Evolutionary conservation across 129 eudicot genomes (phyloP).

Genomic region (Flaveria robusta): DNA sequence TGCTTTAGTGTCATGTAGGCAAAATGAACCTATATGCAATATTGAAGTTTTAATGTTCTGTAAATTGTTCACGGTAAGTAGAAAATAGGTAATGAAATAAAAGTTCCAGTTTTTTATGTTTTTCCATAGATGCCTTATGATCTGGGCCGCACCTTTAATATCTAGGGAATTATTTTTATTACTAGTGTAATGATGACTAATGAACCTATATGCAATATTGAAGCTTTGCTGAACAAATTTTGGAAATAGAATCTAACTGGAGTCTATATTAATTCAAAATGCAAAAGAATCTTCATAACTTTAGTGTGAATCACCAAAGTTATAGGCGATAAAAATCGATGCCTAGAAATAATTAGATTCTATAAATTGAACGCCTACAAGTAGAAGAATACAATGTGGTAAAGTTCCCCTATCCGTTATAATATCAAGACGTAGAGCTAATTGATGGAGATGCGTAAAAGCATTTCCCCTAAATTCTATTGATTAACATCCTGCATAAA

Average conservation of each 20-base stretch:
- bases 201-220: no score
- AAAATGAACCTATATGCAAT: conserved; percentile 14
- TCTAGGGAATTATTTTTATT: not conserved
- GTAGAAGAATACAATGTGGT: conserved; percentile 11
- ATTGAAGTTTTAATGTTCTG: not conserved
- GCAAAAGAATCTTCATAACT: not conserved
- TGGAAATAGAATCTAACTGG: not conserved
- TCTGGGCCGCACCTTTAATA: not conserved
- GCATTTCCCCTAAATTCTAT: conserved; percentile 9
- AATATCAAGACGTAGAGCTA: conserved; percentile 1
- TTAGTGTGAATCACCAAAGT: not conserved
- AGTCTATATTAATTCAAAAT: conserved; percentile 4
- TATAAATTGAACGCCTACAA: conserved; percentile 13
- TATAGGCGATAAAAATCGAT: conserved; percentile 11
- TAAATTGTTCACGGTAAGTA: not conserved
- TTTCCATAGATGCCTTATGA: not conserved
- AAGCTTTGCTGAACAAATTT: conserved; percentile 2
- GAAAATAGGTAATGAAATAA: not conserved
- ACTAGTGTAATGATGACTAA: not conserved
- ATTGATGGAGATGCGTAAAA: conserved; percentile 14
- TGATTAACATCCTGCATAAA: conserved; percentile 16
- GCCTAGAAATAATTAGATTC: not conserved
- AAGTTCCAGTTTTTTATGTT: not conserved
- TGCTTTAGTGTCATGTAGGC: conserved; percentile 23
- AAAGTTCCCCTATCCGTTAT: not conserved